Conservation (phyloP, 768 basidiomycete species). For the Mycena alexandri region DNA sequence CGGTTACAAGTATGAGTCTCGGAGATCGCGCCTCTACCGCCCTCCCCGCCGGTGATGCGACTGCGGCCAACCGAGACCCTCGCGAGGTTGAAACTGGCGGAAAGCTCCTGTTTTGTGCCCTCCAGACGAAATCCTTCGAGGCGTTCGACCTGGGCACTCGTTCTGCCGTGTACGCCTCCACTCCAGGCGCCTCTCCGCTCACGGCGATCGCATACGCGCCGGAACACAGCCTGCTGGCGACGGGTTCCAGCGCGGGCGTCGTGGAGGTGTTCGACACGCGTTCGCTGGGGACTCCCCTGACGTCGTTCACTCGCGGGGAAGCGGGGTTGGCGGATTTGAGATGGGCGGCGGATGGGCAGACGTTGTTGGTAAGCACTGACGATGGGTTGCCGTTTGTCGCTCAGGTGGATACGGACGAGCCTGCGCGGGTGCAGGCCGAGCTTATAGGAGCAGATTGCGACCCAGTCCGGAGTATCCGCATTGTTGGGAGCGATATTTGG, state of each 20-base stretch:
- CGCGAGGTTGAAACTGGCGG: conserved; percentile 61
- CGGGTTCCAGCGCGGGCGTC: conserved; percentile 68
- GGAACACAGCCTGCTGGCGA: conserved; percentile 61
- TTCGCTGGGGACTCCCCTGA: conserved; percentile 53
- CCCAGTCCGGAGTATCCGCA: conserved; percentile 60
- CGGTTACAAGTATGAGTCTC: conserved; percentile 60
- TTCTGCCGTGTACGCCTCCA: conserved; percentile 44
- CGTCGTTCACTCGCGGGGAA: conserved; percentile 59
- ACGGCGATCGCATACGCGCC: conserved; percentile 61
- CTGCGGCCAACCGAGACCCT: conserved; percentile 38
- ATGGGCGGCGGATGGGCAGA: conserved; percentile 49
- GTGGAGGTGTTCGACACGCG: conserved; percentile 69
- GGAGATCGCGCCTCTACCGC: conserved; percentile 53
- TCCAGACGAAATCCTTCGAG: conserved; percentile 69
- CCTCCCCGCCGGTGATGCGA: not conserved
- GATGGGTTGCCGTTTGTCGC: conserved; percentile 75
- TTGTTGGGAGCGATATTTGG: conserved; percentile 58
- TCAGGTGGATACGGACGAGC: conserved; percentile 55
- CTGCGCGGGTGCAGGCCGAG: conserved; percentile 55
- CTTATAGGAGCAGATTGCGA: conserved; percentile 74
- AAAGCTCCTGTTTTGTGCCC: conserved; percentile 66
- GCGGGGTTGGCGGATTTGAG: conserved; percentile 64
- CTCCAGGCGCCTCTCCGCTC: conserved; percentile 46
- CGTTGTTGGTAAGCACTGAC: conserved; percentile 63
- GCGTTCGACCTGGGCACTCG: conserved; percentile 66